Base-by-base conservation (phyloP, 257 asterid species). In the Agastache rugosa region DNA sequence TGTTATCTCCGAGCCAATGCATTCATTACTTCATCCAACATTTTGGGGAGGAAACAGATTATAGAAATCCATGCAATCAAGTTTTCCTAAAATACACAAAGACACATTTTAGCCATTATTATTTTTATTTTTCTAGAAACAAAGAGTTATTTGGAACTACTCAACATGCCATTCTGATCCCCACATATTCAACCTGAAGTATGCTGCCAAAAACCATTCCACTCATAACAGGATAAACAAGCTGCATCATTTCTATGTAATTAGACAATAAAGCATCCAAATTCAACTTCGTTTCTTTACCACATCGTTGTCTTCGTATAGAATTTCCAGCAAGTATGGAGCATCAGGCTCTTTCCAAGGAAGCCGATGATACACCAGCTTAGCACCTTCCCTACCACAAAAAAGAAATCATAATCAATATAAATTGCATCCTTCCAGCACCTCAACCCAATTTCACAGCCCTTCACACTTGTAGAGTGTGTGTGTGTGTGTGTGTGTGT, bases 281-380 rank as follows among this genome's bases (percentile, higher is more conserved):
- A 51, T 35, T 27, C 60, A 66, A 62, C 69, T 69, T 56, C 53
- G 69, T 10, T 56, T 23, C 23, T 48, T 77, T 84, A 94, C 98
- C 97, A 94, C 72, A 74, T 92, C 83, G 70, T 80, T 73, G 78
- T 92, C 99, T 79, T 94, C 97, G 56, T 85, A 83, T 15, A 92
- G 77, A 71, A 89, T 82, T 77, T 87, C 86, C 75, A 94, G 82
- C 82, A 75, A 69, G 87, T 85, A 78, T 3, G 99, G 97, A 20
- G 97, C 96, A 77, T 92, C 91, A 17, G 97, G 99, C 83, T 94
- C 99, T 83, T 81, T 84, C 97, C 99, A 94, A 7, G 97, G 97
- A 77, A 87, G 93, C 42, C 97, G 95, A 67, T 85, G 96, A 83
- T 94, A 94, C 68, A 82, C 83, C 25, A 92, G 81, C 66, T 85